Conservation (phyloP, 352 stramenopile species). For the Pythium vanterpoolii region DNA sequence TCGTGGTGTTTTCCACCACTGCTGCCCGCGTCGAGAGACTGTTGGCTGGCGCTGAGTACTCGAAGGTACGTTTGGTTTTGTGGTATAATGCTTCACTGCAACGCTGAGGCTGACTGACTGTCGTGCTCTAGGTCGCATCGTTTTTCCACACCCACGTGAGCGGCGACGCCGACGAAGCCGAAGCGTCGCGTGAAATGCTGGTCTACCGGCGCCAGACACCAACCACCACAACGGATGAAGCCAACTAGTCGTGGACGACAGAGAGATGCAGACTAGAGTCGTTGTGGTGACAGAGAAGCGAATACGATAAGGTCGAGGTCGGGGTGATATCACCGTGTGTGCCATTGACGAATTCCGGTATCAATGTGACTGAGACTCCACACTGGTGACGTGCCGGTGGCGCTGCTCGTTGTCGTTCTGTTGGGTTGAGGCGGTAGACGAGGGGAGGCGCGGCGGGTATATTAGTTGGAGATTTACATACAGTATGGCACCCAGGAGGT, state of each 20-base stretch:
- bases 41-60: conserved; percentile 35
- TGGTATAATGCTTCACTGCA: not conserved
- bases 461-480: conserved; percentile 29
- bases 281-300: conserved; percentile 3
- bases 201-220: conserved; percentile 41
- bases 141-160: conserved; percentile 73
- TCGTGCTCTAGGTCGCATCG: conserved; percentile 27
- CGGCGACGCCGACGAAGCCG: conserved; percentile 59
- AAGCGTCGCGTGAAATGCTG: conserved; percentile 59
- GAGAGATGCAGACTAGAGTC: conserved; percentile 9
- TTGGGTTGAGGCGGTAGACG: conserved; percentile 19
- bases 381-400: not conserved
- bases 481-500: conserved; percentile 22
- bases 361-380: not conserved
- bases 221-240: not conserved
- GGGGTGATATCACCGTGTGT: not conserved
- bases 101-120: not conserved
- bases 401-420: conserved; percentile 1
- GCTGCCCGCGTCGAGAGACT: conserved; percentile 44
- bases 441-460: conserved; percentile 25
- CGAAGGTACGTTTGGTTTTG: conserved; percentile 32
- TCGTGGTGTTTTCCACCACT: conserved; percentile 65
- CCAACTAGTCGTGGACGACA: not conserved
- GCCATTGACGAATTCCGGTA: not conserved
- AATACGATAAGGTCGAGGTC: too few species aligned